Conservation (phyloP, 306 rosid species). For the Dalbergia oliveri region DNA sequence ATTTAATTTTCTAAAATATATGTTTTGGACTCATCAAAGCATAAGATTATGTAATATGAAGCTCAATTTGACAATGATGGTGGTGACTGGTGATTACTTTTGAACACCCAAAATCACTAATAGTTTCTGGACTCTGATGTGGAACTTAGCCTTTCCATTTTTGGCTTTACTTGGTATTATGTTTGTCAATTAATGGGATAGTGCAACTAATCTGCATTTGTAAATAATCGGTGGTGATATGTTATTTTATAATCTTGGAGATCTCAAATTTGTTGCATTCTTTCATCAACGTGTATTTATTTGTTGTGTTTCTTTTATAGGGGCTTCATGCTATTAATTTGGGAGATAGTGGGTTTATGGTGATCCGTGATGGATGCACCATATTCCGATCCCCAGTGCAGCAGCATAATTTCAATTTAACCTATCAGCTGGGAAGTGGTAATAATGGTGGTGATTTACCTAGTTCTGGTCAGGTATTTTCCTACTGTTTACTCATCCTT, state of each 20-base stretch:
- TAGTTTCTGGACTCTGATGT: conserved; percentile 10
- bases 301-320: conserved; percentile 54
- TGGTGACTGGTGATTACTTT: conserved; percentile 16
- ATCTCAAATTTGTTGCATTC: conserved; percentile 18
- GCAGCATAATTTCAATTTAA: conserved; percentile 98
- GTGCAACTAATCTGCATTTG: neutral
- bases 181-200: neutral
- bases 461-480: conserved; percentile 94
- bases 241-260: conserved; percentile 33
- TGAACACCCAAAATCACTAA: conserved; percentile 15
- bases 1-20: neutral
- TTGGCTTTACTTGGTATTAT: conserved; percentile 7
- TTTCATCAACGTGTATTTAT: conserved; percentile 36
- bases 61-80: conserved; percentile 21
- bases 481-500: neutral
- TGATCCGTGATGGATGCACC: conserved; percentile 92
- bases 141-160: conserved; percentile 4
- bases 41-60: conserved; percentile 11
- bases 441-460: conserved; percentile 88
- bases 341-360: conserved; percentile 99
- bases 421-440: conserved; percentile 89
- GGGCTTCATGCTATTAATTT: conserved; percentile 92
- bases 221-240: conserved; percentile 19
- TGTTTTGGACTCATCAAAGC: conserved; percentile 27
- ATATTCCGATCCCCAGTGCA: conserved; percentile 92